Percentiles rank a stretch among this genome's conserved stretches.
Conservation (phyloP, 768 basidiomycete species). For the Xanthoconium purpureum region DNA sequence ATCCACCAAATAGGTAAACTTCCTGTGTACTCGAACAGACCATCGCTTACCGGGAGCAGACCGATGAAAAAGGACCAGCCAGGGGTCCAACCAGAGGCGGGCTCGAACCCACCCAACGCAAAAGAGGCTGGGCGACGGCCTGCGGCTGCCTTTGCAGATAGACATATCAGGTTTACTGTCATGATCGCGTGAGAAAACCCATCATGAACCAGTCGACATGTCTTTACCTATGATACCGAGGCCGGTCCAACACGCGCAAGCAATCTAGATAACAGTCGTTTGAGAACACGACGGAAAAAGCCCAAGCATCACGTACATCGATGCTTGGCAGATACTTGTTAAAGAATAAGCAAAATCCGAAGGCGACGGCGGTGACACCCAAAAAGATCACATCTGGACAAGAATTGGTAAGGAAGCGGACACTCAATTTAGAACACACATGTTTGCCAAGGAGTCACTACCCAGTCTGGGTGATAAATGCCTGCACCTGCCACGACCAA, state of each 20-base stretch:
- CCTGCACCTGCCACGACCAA: slow-evolving; percentile 56
- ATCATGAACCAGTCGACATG: neutral
- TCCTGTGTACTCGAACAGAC: neutral
- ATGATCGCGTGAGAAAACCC: slow-evolving; percentile 12
- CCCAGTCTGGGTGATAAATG: slow-evolving; percentile 58
- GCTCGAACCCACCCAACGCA: slow-evolving; percentile 58
- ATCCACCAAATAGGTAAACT: neutral
- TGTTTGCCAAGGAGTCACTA: slow-evolving; percentile 57
- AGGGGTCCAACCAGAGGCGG: slow-evolving; percentile 63
- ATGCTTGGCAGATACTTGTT: slow-evolving; percentile 49
- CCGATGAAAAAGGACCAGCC: slow-evolving; percentile 73
- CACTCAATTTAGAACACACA: slow-evolving; percentile 33
- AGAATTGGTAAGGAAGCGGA: neutral
- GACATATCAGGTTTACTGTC: slow-evolving; percentile 53
- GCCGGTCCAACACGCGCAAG: slow-evolving; percentile 63
- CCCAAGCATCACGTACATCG: slow-evolving; percentile 37
- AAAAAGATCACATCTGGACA: slow-evolving; percentile 52
- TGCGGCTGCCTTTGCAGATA: slow-evolving; percentile 54
- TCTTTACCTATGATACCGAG: slow-evolving; percentile 49
- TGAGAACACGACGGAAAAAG: neutral
- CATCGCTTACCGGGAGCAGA: slow-evolving; percentile 46
- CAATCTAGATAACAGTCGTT: slow-evolving; percentile 36
- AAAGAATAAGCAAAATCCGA: slow-evolving; percentile 53
- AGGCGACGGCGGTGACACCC: slow-evolving; percentile 46
- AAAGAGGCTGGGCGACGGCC: slow-evolving; percentile 54